Evolutionary conservation across 306 rosid species (phyloP), one percentile per base, ranked within the genome.

Genomic region (Medicago ruthenica): DNA sequence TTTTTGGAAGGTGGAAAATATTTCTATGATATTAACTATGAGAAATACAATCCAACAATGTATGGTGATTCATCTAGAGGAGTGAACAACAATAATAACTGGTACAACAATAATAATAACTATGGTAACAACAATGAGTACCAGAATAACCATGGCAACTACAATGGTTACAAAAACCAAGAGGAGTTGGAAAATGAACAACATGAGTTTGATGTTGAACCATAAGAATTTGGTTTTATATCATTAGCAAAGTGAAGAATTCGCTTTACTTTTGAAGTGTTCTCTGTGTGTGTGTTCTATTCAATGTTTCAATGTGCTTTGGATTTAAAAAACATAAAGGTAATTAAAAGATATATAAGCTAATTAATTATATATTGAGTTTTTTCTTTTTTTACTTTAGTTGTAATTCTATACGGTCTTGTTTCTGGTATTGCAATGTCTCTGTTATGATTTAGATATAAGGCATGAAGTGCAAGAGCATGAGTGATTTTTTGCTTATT

Each of bases 1-100:
- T 94, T 79, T 71, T 2, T 90, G 90, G 93, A 85, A 54, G 87
- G 85, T 39, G 97, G 97, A 0, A 94, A 62, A 80, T 94, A 87
- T 83, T 86, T 2, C 22, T 70, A 84, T 74, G 91, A 94, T 80
- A 0, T 82, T 20, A 0, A 57, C 7, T 37, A 17, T 20, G 95
- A 86, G 85, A 81, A 82, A 16, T 71, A 82, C 71, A 70, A 87
- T 57, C 85, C 87, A 8, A 61, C 83, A 54, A 78, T 71, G 82
- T 85, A 89, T 48, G 80, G 64, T 3, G 87, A 76, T 16, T 80
- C 89, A 64, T 77, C 83, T 0, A 76, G 10, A 54, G 83, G 70
- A 48, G 81, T 75, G 13, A 81, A 74, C 67, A 40, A 83, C 13
- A 73, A 77, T 34, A 75, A 58, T 6, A 75, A 58, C 6, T 22